Conservation (phyloP, 768 basidiomycete genomes). For the Terana coerulea region DNA sequence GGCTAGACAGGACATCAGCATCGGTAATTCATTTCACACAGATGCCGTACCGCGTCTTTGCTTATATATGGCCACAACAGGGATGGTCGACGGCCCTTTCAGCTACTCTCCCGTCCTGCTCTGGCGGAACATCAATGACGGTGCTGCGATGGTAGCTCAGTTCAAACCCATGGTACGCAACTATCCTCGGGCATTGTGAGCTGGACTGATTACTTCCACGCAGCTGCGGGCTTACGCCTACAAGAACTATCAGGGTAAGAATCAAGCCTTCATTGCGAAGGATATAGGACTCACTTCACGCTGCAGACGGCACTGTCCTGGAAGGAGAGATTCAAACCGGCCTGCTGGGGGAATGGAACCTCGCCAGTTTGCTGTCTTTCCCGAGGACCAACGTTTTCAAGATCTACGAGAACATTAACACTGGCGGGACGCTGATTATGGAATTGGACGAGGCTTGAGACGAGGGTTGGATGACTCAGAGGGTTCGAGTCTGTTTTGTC, state of each 20-base stretch:
- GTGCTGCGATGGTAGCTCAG: not conserved
- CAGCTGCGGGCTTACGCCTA: not conserved
- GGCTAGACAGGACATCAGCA: not conserved
- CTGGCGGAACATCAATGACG: not conserved
- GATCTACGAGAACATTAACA: not conserved
- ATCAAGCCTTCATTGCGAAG: not conserved
- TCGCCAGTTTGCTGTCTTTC: not conserved
- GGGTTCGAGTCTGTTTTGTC: no score
- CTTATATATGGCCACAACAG: no score
- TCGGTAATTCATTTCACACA: no score
- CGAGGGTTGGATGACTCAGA: no score
- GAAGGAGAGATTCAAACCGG: not conserved
- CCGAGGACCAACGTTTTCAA: not conserved
- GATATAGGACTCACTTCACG: not conserved
- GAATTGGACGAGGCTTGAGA: no score
- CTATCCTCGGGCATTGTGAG: not conserved
- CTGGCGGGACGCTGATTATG: not conserved
- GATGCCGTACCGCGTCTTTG: no score
- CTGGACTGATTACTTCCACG: no score
- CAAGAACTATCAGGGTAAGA: not conserved
- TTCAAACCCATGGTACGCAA: not conserved
- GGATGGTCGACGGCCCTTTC: not conserved
- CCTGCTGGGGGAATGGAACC: not conserved
- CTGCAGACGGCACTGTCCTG: not conserved
- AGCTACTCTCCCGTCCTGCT: not conserved